Conservation (phyloP, 345 rosid genomes). For the Brassica nigra region DNA sequence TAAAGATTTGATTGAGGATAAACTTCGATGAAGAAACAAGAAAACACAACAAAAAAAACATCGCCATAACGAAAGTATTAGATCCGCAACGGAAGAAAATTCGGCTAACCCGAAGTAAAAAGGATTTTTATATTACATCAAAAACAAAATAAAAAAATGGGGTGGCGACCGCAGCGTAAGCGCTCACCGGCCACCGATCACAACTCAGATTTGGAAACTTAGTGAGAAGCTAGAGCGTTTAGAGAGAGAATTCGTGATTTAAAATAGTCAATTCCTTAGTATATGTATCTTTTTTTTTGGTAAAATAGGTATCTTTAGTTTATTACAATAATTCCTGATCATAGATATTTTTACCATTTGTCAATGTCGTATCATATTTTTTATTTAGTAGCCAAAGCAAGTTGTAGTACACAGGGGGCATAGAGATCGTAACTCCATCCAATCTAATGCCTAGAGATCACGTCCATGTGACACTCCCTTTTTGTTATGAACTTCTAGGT, state of each 20-base stretch:
- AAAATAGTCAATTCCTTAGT: neutral
- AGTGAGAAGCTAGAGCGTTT: too few relatives aligned
- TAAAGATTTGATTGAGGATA: neutral
- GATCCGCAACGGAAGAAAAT: neutral
- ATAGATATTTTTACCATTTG: neutral
- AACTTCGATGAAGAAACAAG: neutral
- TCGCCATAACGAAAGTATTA: neutral
- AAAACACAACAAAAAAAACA: neutral
- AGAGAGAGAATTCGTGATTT: too few relatives aligned
- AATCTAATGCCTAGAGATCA: constrained; percentile 31
- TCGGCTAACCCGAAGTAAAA: neutral
- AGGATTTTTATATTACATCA: neutral
- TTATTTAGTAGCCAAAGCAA: constrained; percentile 15
- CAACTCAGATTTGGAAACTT: too few relatives aligned
- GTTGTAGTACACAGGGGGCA: constrained; percentile 32
- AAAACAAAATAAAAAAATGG: neutral
- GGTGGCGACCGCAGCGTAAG: neutral
- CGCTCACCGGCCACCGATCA: neutral
- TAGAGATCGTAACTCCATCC: constrained; percentile 32
- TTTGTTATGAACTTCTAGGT: neutral
- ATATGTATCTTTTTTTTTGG: neutral
- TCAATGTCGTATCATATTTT: neutral
- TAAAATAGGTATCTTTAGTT: neutral
- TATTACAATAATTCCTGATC: neutral
- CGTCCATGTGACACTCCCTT: constrained; percentile 32